A percentile compares a stretch with the other conserved stretches of the same genome.
Conservation (phyloP, 1,139 yeast genomes). For the Wickerhamomyces sp. region DNA sequence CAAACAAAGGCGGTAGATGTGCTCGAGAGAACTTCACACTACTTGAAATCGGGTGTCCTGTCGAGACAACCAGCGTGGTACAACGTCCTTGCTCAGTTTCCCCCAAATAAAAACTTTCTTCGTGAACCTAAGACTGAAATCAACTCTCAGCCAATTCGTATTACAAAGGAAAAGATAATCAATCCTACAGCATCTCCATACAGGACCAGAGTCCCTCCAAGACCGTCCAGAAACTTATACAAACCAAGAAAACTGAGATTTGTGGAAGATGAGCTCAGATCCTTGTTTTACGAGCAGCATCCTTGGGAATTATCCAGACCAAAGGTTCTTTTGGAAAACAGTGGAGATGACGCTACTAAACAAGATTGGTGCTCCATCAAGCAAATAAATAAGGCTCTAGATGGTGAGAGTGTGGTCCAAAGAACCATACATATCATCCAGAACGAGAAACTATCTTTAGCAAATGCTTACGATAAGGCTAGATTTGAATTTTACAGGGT, state of each 20-base stretch:
- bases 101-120: conserved; percentile 63
- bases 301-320: conserved; percentile 99
- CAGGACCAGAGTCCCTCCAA: conserved; percentile 35
- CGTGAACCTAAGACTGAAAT: conserved; percentile 40
- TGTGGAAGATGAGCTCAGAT: conserved; percentile 80
- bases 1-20: conserved; percentile 34
- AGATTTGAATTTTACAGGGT: conserved; percentile 83
- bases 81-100: conserved; percentile 73
- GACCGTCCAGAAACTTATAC: conserved; percentile 25
- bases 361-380: conserved; percentile 77
- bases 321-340: conserved; percentile 75
- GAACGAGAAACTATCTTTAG: conserved; percentile 37
- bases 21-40: conserved; percentile 72
- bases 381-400: conserved; percentile 70
- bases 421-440: conserved; percentile 72
- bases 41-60: conserved; percentile 61
- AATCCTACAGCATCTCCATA: conserved; percentile 28
- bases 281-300: conserved; percentile 82
- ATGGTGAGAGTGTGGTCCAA: conserved; percentile 94
- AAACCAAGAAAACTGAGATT: conserved; percentile 50
- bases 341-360: conserved; percentile 46
- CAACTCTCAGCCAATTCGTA: conserved; percentile 24
- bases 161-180: conserved; percentile 24
- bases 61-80: conserved; percentile 80
- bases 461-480: conserved; percentile 79